phyloP scores from a whole-genome alignment of 202 grass and related monocot species.

The Elaeis oleifera region DNA sequence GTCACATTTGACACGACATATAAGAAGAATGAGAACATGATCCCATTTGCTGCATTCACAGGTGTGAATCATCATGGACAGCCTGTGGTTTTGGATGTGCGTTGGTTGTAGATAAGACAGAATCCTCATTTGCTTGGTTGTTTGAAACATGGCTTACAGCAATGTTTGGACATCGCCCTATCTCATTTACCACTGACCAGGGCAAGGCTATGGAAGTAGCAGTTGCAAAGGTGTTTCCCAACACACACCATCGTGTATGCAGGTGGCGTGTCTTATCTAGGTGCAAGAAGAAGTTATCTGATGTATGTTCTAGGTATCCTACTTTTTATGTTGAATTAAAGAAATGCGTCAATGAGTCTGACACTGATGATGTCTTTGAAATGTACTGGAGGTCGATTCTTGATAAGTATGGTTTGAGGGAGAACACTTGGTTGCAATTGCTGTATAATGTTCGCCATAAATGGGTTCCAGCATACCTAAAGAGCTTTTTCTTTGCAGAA shows the following conservation, averaged over 20 bases:
- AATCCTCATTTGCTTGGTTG: slow-evolving; percentile 67
- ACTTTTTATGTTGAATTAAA: slow-evolving; percentile 69
- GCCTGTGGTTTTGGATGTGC: slow-evolving; percentile 70
- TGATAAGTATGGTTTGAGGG: slow-evolving; percentile 69
- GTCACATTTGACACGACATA: slow-evolving; percentile 82
- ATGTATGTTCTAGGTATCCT: slow-evolving; percentile 54
- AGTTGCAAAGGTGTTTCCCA: slow-evolving; percentile 69
- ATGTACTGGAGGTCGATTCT: slow-evolving; percentile 72
- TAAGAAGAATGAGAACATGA: slow-evolving; percentile 64
- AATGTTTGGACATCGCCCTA: slow-evolving; percentile 52
- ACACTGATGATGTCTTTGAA: slow-evolving; percentile 56
- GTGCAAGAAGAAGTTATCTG: slow-evolving; percentile 84
- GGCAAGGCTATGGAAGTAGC: slow-evolving; percentile 54
- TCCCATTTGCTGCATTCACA: slow-evolving; percentile 70
- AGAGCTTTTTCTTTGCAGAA: slow-evolving; percentile 72
- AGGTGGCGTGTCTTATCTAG: slow-evolving; percentile 86
- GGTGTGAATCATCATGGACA: slow-evolving; percentile 83
- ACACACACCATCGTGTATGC: slow-evolving; percentile 72
- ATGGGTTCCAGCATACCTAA: slow-evolving; percentile 86
- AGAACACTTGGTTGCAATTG: slow-evolving; percentile 63
- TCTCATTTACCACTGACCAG: slow-evolving; percentile 83
- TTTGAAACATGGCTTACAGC: slow-evolving; percentile 81
- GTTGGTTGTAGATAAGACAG: slow-evolving; percentile 63
- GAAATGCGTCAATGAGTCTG: slow-evolving; percentile 58
- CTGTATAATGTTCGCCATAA: slow-evolving; percentile 54